Evolutionary conservation across 2,329 filamentous ascomycete species (phyloP).

Genomic region (Setomelanomma holmii): DNA sequence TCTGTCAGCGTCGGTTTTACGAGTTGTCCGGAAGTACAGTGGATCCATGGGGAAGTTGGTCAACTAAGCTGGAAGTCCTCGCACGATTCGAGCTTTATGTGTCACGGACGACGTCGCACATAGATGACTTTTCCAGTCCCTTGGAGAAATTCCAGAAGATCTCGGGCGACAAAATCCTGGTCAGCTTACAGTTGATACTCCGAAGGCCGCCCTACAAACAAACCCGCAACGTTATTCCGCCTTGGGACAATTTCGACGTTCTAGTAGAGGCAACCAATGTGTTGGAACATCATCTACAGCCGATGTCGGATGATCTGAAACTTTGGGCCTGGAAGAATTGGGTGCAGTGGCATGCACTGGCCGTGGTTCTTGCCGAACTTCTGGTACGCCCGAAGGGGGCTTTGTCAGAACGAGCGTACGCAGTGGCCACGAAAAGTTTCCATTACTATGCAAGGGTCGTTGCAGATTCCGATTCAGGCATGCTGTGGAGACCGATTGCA

Average conservation of each 20-base stretch:
- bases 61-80: background rate
- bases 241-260: constrained; percentile 14
- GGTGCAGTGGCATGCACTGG: constrained; percentile 22
- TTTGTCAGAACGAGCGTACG: constrained; percentile 7
- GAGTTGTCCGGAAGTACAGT: background rate
- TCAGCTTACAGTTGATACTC: constrained; percentile 8
- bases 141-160: background rate
- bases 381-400: background rate
- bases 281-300: constrained; percentile 11
- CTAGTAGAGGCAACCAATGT: constrained; percentile 7
- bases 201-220: constrained; percentile 12
- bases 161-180: constrained; percentile 5
- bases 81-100: background rate
- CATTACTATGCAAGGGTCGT: constrained; percentile 10
- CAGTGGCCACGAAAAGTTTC: constrained; percentile 4
- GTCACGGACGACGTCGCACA: too few relatives aligned
- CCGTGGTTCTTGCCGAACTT: constrained; percentile 18
- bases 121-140: background rate
- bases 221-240: constrained; percentile 5
- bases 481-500: constrained; percentile 21
- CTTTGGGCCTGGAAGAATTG: constrained; percentile 22
- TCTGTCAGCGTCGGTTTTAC: constrained; percentile 3
- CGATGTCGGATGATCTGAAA: constrained; percentile 1
- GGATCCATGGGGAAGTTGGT: background rate
- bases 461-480: constrained; percentile 14